phyloP scores from a whole-genome alignment of 768 basidiomycete species.

The Mycena kentingensis region DNA sequence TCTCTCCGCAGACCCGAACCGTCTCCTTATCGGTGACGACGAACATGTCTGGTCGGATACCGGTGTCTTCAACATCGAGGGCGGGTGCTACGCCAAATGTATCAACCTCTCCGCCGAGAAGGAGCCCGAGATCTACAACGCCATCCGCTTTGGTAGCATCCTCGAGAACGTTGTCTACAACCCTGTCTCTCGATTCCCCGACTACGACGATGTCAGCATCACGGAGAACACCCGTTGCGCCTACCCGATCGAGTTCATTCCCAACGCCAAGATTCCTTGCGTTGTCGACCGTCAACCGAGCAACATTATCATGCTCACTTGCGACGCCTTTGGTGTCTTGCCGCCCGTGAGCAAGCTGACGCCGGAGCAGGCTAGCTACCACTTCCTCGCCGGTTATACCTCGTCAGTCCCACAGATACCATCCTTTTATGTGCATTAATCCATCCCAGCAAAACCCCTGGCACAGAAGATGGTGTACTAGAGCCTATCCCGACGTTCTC shows the following conservation, averaged over 20 bases:
- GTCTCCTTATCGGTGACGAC: conserved; percentile 95
- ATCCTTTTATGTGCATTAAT: conserved; percentile 16
- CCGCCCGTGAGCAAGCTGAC: conserved; percentile 93
- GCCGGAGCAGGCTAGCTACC: conserved; percentile 94
- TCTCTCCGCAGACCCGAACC: conserved; percentile 92
- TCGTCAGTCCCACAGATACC: conserved; percentile 68
- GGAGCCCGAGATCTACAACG: conserved; percentile 96
- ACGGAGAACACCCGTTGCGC: conserved; percentile 99
- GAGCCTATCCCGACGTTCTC: conserved; percentile 99
- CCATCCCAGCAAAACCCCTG: conserved; percentile 85
- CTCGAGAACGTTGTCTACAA: conserved; percentile 99
- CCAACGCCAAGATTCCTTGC: conserved; percentile 94
- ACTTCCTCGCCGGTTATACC: conserved; percentile 96
- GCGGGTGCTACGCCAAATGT: conserved; percentile 98
- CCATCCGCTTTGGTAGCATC: conserved; percentile 93
- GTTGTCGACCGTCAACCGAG: conserved; percentile 82
- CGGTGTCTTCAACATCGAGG: conserved; percentile 99
- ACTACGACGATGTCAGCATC: conserved; percentile 95
- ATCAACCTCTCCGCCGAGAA: conserved; percentile 96
- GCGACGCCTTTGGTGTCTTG: conserved; percentile 97
- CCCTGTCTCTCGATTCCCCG: conserved; percentile 76
- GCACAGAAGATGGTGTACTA: conserved; percentile 95
- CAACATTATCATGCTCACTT: conserved; percentile 96
- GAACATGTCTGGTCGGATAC: conserved; percentile 99
- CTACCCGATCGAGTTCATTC: conserved; percentile 97